Percentiles rank a stretch among this genome's conserved stretches.
Evolutionary conservation across 1,284 basidiomycete genomes (phyloP).

Genomic region (Ustilago nuda): DNA sequence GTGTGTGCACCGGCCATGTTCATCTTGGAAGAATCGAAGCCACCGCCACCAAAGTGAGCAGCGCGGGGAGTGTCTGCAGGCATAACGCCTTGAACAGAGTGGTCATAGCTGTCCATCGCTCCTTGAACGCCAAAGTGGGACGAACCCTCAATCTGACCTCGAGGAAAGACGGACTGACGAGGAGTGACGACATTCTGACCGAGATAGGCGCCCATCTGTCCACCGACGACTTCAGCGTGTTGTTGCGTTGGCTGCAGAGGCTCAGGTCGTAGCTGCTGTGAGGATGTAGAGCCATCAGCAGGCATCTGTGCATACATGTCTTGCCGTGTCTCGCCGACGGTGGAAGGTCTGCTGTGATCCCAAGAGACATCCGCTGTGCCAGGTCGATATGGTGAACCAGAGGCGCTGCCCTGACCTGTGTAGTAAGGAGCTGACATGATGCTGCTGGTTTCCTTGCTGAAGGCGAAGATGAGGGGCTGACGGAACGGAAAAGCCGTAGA

Average conservation of each 20-base stretch:
- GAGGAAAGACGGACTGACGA: slow-evolving; percentile 29
- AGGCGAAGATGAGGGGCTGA: background rate
- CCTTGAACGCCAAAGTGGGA: slow-evolving; percentile 13
- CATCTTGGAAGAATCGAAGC: slow-evolving; percentile 24
- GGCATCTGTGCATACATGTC: slow-evolving; percentile 28
- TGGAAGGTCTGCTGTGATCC: slow-evolving; percentile 25
- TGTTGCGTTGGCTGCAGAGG: slow-evolving; percentile 25
- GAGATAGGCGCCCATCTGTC: slow-evolving; percentile 17
- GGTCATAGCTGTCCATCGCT: slow-evolving; percentile 21
- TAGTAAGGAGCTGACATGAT: slow-evolving; percentile 40
- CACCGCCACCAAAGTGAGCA: slow-evolving; percentile 25
- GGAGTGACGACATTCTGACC: slow-evolving; percentile 38
- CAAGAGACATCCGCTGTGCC: slow-evolving; percentile 36
- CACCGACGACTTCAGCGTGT: slow-evolving; percentile 5
- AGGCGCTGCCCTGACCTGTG: slow-evolving; percentile 23
- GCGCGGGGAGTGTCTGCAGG: slow-evolving; percentile 31
- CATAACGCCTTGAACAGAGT: slow-evolving; percentile 12
- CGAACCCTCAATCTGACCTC: slow-evolving; percentile 27
- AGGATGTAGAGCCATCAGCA: slow-evolving; percentile 4
- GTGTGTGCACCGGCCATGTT: slow-evolving; percentile 20
- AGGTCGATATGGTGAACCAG: slow-evolving; percentile 35
- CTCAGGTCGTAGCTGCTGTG: slow-evolving; percentile 28
- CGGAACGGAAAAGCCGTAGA: background rate
- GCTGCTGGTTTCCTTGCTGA: background rate
- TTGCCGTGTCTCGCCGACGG: slow-evolving; percentile 24